phyloP scores from a whole-genome alignment of 2,329 filamentous ascomycete species.

The Penicillium occitanis region DNA sequence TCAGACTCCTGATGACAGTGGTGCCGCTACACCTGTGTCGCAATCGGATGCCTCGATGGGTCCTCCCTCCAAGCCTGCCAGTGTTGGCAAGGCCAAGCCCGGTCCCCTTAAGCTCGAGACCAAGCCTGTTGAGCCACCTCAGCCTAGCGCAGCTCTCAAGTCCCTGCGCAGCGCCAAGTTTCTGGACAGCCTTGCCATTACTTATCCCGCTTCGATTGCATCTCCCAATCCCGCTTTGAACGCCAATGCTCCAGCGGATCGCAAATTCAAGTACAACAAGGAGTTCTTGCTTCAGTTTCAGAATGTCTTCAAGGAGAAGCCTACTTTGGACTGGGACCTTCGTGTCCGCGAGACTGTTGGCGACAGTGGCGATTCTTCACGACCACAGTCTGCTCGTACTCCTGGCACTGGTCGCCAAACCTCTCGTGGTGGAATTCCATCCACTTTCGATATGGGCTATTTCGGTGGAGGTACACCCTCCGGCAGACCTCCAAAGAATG shows the following conservation, averaged over 20 bases:
- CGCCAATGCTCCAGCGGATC: constrained; percentile 63
- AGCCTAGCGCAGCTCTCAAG: constrained; percentile 91
- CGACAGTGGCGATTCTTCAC: constrained; percentile 67
- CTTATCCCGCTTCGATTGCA: constrained; percentile 79
- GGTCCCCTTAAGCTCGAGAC: constrained; percentile 83
- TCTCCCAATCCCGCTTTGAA: constrained; percentile 94
- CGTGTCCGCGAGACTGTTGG: constrained; percentile 84
- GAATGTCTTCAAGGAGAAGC: constrained; percentile 93
- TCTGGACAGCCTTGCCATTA: constrained; percentile 73
- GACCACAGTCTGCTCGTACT: constrained; percentile 55
- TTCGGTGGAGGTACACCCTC: constrained; percentile 69
- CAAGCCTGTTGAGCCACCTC: constrained; percentile 83
- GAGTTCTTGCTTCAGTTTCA: constrained; percentile 96
- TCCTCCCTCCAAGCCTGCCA: constrained; percentile 55
- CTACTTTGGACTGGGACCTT: constrained; percentile 86
- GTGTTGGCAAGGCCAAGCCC: constrained; percentile 73
- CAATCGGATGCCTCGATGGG: constrained; percentile 47
- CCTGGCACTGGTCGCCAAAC: constrained; percentile 52
- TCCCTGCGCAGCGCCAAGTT: constrained; percentile 89
- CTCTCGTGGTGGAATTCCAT: constrained; percentile 54
- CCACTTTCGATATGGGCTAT: constrained; percentile 66
- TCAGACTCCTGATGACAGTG: constrained; percentile 44
- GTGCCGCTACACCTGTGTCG: constrained; percentile 47
- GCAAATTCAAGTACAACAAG: constrained; percentile 94
- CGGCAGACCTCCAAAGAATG: constrained; percentile 70